These are phyloP conservation scores for bread wheat (Triticum aestivum) DNA, from an alignment of 176 grass and related monocot genomes.

Conservation along the genomic window DNA sequence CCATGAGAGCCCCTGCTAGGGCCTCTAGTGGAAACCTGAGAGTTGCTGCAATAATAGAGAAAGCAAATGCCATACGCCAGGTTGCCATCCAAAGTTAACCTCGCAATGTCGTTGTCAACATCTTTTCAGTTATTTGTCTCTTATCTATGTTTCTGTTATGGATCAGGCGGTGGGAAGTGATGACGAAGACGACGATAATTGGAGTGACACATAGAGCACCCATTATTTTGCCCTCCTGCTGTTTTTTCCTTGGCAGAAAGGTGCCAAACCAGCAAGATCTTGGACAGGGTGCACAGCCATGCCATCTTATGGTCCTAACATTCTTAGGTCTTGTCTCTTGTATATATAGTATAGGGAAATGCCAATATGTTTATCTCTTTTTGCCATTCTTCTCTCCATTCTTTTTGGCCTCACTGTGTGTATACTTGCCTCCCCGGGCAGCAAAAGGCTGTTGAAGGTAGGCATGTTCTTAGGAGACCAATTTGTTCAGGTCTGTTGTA, in stretches of 20 bases:
- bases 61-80: constrained; percentile 95
- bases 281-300: constrained; percentile 10
- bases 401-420: constrained; percentile 29
- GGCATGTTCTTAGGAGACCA: constrained; percentile 23
- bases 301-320: constrained; percentile 27
- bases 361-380: background rate
- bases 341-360: constrained; percentile 47
- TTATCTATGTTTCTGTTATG: background rate
- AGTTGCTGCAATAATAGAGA: constrained; percentile 95
- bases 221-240: background rate
- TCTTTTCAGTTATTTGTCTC: constrained; percentile 7
- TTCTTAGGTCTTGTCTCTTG: background rate
- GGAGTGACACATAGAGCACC: constrained; percentile 65
- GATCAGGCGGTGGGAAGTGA: constrained; percentile 90
- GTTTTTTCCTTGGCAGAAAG: constrained; percentile 12
- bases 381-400: constrained; percentile 22
- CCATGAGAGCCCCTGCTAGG: constrained; percentile 58
- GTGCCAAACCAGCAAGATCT: constrained; percentile 17
- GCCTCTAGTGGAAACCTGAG: constrained; percentile 63
- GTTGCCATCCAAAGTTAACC: constrained; percentile 29
- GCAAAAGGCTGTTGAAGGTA: constrained; percentile 47
- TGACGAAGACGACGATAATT: constrained; percentile 91
- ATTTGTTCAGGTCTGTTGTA: constrained; percentile 42
- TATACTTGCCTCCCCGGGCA: constrained; percentile 32
- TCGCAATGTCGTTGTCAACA: background rate